A percentile compares a stretch with the other conserved stretches of the same genome.
Evolutionary conservation across 2,329 filamentous ascomycete genomes (phyloP).

Genomic region (Calonectria pseudoreteaudii): DNA sequence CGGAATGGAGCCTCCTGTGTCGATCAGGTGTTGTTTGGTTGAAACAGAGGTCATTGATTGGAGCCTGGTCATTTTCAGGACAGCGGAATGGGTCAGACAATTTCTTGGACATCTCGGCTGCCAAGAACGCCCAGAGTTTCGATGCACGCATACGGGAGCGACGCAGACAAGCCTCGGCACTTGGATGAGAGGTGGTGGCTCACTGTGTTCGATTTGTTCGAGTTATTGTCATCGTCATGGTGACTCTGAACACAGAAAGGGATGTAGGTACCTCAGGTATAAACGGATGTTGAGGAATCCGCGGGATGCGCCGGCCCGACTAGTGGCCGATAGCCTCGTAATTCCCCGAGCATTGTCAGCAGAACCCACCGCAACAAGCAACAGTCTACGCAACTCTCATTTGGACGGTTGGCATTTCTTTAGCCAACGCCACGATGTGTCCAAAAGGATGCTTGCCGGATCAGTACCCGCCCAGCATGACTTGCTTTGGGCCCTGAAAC

Average conservation of each 20-base stretch:
- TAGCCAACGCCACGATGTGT: neutral
- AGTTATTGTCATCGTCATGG: neutral
- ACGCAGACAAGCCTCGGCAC: neutral
- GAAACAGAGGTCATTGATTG: neutral
- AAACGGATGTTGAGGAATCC: neutral
- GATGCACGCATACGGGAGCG: neutral
- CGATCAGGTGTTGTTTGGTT: neutral
- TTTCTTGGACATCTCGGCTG: neutral
- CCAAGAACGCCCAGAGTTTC: neutral
- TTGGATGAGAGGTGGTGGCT: neutral
- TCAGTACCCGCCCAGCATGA: neutral
- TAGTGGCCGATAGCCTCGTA: neutral
- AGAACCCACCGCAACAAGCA: neutral
- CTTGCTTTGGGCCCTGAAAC: neutral
- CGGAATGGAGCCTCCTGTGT: neutral
- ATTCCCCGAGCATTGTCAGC: neutral
- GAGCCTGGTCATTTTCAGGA: neutral
- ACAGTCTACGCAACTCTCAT: neutral
- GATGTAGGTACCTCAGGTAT: neutral
- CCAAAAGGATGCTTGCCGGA: neutral
- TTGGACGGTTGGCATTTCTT: neutral
- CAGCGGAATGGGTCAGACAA: neutral
- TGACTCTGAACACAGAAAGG: neutral
- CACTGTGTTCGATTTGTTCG: neutral
- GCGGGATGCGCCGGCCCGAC: conserved; percentile 2